Conservation (phyloP, 306 rosid genomes). For the Benincasa hispida region DNA sequence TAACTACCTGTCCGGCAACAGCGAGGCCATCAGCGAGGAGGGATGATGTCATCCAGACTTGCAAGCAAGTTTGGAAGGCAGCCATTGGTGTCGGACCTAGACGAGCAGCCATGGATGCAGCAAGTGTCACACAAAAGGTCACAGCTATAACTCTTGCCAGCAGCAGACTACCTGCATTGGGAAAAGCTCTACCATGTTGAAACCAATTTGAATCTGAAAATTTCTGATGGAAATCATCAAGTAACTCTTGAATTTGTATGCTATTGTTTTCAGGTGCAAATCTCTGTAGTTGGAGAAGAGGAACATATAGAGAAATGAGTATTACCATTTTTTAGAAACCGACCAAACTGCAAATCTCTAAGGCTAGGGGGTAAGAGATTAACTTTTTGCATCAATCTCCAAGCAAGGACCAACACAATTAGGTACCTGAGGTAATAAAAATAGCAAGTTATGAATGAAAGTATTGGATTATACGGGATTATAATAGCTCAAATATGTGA, state of each 20-base stretch:
- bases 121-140: slow-evolving; percentile 84
- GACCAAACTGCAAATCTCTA: slow-evolving; percentile 59
- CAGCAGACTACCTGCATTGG: slow-evolving; percentile 43
- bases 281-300: neutral
- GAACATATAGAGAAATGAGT: neutral
- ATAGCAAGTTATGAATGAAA: neutral
- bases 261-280: neutral
- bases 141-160: slow-evolving; percentile 80
- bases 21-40: slow-evolving; percentile 92
- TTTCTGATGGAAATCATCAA: neutral
- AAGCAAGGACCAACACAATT: slow-evolving; percentile 49
- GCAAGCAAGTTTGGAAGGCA: slow-evolving; percentile 88
- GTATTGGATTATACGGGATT: neutral
- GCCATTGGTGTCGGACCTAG: slow-evolving; percentile 87
- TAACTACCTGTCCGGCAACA: slow-evolving; percentile 68
- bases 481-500: neutral
- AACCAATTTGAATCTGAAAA: neutral
- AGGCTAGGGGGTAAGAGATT: slow-evolving; percentile 64
- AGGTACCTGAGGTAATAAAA: slow-evolving; percentile 38
- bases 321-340: slow-evolving; percentile 78
- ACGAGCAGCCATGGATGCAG: slow-evolving; percentile 84
- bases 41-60: slow-evolving; percentile 89
- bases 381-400: slow-evolving; percentile 47
- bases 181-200: neutral
- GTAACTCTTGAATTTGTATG: neutral